Base-by-base conservation (phyloP, 352 stramenopile species). In the Pythium sp. region DNA sequence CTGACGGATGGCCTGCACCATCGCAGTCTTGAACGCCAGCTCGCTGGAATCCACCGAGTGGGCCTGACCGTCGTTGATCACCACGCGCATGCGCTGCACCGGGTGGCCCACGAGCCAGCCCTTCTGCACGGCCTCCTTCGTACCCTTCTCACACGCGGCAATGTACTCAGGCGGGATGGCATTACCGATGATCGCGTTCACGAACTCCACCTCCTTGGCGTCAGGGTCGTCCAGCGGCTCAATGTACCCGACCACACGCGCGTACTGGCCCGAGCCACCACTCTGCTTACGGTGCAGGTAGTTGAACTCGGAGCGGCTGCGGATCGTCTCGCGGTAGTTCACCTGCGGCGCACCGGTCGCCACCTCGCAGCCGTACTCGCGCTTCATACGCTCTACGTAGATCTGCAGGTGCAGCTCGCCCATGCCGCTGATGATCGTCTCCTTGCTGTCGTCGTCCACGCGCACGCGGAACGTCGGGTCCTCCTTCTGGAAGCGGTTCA, bases 241-340 rank as follows among this genome's bases (percentile, higher is more conserved):
- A 70, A 99, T 89, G 85, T 98, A 99, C 56, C 98, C 98, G 60
- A 98, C 95, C 53, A 99, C 97, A 69, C 91, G 88, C 24, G 87
- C 92, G 79, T 98, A 99, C 80, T 99, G 98, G 47, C 98, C 98
- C 53, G 91, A 91, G 60, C 98, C 98, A 75, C 98, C 98, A 47
- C 95, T 98, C 84, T 99, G 98, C 76, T 99, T 99, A 78, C 99
- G 99, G 88, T 99, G 98, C 58, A 99, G 72, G 82, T 98, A 99
- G 84, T 99, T 98, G 80, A 99, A 99, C 62, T 98, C 86, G 62
- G 89, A 87, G 46, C 91, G 91, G 55, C 82, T 69, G 36, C 82
- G 91, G 74, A 99, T 98, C 15, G 97, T 99, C 81, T 99, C 97
- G 68, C 98, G 97, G 86, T 99, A 99, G 76, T 99, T 99, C 30